Evolutionary conservation across 2,329 filamentous ascomycete genomes (phyloP).

Genomic region (Ilyonectria robusta): DNA sequence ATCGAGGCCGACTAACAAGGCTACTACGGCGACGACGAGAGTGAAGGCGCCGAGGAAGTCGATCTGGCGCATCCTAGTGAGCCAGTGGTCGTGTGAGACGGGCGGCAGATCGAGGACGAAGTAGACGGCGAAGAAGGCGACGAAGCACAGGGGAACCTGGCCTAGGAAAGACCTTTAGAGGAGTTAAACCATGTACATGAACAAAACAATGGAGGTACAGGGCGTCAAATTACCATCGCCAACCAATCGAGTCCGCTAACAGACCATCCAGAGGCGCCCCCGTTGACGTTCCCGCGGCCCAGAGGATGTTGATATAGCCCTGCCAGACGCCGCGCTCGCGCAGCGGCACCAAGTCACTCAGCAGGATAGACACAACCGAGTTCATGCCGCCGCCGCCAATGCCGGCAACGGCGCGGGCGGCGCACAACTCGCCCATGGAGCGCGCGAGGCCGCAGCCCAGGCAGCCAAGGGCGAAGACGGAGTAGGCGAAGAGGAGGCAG

Average conservation of each 20-base stretch:
- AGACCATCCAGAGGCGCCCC: conserved; percentile 81
- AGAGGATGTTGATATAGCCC: conserved; percentile 80
- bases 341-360: conserved; percentile 78
- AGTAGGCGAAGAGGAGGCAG: conserved; percentile 75
- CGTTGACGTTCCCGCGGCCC: conserved; percentile 75
- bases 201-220: background rate
- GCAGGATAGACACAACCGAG: conserved; percentile 76
- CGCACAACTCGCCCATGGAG: conserved; percentile 76
- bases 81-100: conserved; percentile 72
- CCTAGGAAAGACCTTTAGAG: conserved; percentile 74
- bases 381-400: conserved; percentile 82
- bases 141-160: conserved; percentile 77
- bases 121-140: conserved; percentile 76
- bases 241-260: conserved; percentile 80
- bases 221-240: conserved; percentile 73
- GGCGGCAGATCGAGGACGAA: conserved; percentile 76
- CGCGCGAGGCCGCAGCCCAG: conserved; percentile 74
- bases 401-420: conserved; percentile 66
- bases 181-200: conserved; percentile 5
- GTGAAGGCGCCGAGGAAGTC: conserved; percentile 81
- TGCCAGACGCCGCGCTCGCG: conserved; percentile 82
- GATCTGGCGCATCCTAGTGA: conserved; percentile 74
- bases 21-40: conserved; percentile 75
- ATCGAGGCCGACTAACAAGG: conserved; percentile 79
- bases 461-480: conserved; percentile 76